These are phyloP conservation scores for Ustilago shanxiensis DNA, from an alignment of 1,284 basidiomycete genomes.

Conservation along the genomic window DNA sequence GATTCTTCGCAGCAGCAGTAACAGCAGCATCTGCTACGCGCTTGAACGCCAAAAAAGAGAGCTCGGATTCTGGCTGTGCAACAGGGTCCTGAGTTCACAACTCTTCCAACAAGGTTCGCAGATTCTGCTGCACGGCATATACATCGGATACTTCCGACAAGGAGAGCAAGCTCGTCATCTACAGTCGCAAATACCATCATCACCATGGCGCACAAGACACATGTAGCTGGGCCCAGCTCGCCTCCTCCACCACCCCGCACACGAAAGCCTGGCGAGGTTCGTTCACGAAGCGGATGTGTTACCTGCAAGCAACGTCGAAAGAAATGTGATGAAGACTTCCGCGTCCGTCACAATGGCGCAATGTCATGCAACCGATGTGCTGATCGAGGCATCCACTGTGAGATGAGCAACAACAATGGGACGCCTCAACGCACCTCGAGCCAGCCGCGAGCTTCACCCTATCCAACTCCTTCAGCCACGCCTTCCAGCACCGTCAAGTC, in stretches of 20 bases:
- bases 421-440: constrained; percentile 23
- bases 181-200: no score
- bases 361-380: constrained; percentile 50
- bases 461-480: constrained; percentile 12
- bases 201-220: constrained; percentile 12
- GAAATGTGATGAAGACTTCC: constrained; percentile 57
- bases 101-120: background rate
- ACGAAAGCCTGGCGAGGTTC: constrained; percentile 49
- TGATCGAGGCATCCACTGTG: constrained; percentile 48
- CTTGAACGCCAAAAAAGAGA: background rate
- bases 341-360: constrained; percentile 42
- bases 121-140: background rate
- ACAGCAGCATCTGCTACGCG: no score
- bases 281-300: constrained; percentile 52
- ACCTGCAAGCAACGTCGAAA: constrained; percentile 58
- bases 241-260: constrained; percentile 32
- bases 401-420: constrained; percentile 19
- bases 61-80: background rate
- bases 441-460: constrained; percentile 23
- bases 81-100: background rate
- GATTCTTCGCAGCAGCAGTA: background rate
- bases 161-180: background rate
- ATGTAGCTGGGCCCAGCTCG: constrained; percentile 27
- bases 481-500: constrained; percentile 16
- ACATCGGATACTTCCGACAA: background rate